Base-by-base conservation (phyloP, 2,329 filamentous ascomycete genomes). In the Seiridium cupressi region DNA sequence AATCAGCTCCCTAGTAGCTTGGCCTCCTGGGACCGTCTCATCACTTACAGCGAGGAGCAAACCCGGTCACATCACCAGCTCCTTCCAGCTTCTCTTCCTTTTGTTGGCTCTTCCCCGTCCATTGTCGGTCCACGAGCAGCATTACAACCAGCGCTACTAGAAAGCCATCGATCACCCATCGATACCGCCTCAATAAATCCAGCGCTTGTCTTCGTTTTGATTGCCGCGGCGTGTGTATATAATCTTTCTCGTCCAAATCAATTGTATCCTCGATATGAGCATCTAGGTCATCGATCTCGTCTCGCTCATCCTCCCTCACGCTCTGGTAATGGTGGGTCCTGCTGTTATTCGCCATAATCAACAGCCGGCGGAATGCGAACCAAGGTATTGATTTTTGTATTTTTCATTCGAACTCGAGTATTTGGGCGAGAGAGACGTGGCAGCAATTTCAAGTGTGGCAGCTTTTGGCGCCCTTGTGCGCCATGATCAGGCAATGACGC, bases 21-120 rank as follows among this genome's bases (percentile, higher is more conserved):
- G 18, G 18, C 18, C 18, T 26, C 18, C 18, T 26, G 1, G 18
- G 18, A 26, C 18, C 18, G 18, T 26, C 3, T 8, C 3, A 5
- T 35, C 10, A 63, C 73, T 63, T 61, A 76, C 74, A 74, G 44
- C 65, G 62, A 3, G 76, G 76, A 31, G 74, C 74, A 60, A 79
- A 78, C 2, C 75, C 75, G 1, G 75, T 75, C 31, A 79, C 64
- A 58, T 79, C 76, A 3, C 75, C 76, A 0, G 65, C 68, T 2
- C 72, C 67, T 44, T 77, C 74, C 10, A 72, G 70, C 9, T 62
- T 61, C 47, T 63, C 64, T 61, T 63, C 62, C n/a, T 35, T 53
- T 32, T 5, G 31, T 44, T 4, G 34, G 18, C 13, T 38, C 36
- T 31, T 61, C 59, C 57, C 61, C 35, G 55, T 51, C 56, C 61